phyloP scores from a whole-genome alignment of 148 eudicot genomes.

The Silene uniflora region DNA sequence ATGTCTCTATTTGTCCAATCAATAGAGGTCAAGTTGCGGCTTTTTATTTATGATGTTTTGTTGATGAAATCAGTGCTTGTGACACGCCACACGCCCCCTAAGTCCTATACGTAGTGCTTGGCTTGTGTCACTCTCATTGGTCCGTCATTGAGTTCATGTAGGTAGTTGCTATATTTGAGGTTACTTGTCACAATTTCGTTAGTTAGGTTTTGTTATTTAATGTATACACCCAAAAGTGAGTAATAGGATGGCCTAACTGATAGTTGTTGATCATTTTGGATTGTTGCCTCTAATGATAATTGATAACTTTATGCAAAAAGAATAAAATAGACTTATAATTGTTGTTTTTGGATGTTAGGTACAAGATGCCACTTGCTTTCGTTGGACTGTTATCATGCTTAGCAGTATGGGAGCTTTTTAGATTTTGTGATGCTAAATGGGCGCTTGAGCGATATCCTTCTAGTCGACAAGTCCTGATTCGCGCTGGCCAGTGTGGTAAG shows the following conservation, averaged over 20 bases:
- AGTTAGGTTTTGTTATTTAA: neutral
- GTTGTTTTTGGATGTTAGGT: slow-evolving; percentile 39
- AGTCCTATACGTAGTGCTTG: too few relatives aligned
- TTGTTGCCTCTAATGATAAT: neutral
- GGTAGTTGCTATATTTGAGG: neutral
- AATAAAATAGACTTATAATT: neutral
- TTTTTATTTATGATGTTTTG: too few relatives aligned
- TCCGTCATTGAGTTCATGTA: neutral
- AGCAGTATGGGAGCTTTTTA: slow-evolving; percentile 73
- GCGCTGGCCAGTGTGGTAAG: slow-evolving; percentile 72
- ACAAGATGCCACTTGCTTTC: slow-evolving; percentile 84
- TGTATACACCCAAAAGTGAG: neutral
- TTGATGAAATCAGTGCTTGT: too few relatives aligned
- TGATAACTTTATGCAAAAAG: too few relatives aligned
- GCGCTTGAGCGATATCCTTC: slow-evolving; percentile 46
- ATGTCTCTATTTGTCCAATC: neutral
- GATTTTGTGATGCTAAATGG: slow-evolving; percentile 60
- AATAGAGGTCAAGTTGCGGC: too few relatives aligned
- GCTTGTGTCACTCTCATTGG: neutral
- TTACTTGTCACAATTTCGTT: neutral
- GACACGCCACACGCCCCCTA: too few relatives aligned
- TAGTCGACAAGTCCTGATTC: slow-evolving; percentile 43
- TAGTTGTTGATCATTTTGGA: neutral
- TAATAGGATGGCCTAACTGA: neutral
- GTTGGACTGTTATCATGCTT: slow-evolving; percentile 69